Evolutionary conservation across 2,329 filamentous ascomycete species (phyloP).

Genomic region (Cordyceps tenuipes): DNA sequence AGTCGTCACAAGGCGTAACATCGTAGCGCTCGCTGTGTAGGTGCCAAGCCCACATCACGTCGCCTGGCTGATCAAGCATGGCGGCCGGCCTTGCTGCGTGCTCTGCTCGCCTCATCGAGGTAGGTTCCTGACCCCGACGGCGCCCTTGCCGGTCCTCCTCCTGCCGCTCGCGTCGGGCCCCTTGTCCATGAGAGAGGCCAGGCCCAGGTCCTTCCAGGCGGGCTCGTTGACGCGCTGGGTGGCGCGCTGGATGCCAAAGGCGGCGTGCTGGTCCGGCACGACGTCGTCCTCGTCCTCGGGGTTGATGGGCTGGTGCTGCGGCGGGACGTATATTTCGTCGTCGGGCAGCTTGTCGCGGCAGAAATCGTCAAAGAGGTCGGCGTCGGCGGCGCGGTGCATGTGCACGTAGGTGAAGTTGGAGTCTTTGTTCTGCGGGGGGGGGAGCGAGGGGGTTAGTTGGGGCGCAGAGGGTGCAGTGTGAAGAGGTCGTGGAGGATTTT

Average conservation of each 20-base stretch:
- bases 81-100: too few relatives aligned
- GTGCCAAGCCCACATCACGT: neutral
- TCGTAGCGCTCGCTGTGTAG: neutral
- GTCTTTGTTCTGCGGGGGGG: constrained; percentile 61
- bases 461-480: neutral
- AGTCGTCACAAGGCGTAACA: neutral
- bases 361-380: constrained; percentile 72
- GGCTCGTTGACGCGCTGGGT: constrained; percentile 64
- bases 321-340: constrained; percentile 76
- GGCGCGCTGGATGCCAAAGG: constrained; percentile 76
- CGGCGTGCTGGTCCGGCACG: constrained; percentile 79
- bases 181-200: constrained; percentile 61
- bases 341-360: constrained; percentile 61
- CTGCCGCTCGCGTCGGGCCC: constrained; percentile 35
- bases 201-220: constrained; percentile 70
- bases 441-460: too few relatives aligned
- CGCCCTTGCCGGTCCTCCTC: constrained; percentile 14
- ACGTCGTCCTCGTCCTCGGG: constrained; percentile 86
- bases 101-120: constrained; percentile 15
- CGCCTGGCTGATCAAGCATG: neutral
- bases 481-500: neutral
- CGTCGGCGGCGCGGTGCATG: constrained; percentile 62
- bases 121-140: constrained; percentile 15
- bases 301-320: constrained; percentile 72
- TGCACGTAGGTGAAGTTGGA: constrained; percentile 67